These are phyloP conservation scores for Colletotrichum tofieldiae DNA, from an alignment of 2,329 filamentous ascomycete genomes.

Conservation along the genomic window DNA sequence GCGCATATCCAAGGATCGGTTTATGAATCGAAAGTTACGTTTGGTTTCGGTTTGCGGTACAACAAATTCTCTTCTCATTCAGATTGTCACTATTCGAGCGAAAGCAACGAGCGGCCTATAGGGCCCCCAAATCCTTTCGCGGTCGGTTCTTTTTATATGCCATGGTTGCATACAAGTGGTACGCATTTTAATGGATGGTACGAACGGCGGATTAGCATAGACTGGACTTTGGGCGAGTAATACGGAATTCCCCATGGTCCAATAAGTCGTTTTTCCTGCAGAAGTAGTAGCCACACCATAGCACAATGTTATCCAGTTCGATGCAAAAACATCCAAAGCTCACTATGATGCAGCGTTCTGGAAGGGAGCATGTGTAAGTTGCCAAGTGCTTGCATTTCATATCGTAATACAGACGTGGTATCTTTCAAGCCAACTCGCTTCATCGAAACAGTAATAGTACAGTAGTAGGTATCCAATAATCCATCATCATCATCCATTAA, in stretches of 20 bases:
- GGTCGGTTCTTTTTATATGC: not conserved
- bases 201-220: not conserved
- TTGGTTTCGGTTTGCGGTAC: not conserved
- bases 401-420: conserved; percentile 36
- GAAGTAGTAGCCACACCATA: not conserved
- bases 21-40: not conserved
- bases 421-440: conserved; percentile 28
- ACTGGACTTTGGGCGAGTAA: not conserved
- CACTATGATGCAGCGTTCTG: not conserved
- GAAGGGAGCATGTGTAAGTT: not conserved
- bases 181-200: not conserved
- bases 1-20: not conserved
- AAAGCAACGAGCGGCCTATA: not conserved
- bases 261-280: not conserved
- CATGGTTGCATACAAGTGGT: not conserved
- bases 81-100: not conserved
- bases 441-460: conserved; percentile 26
- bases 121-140: not conserved
- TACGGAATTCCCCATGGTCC: not conserved
- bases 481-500: conserved; percentile 23
- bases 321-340: not conserved
- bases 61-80: not conserved
- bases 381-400: not conserved
- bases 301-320: not conserved
- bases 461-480: conserved; percentile 12